A percentile compares a stretch with the other conserved stretches of the same genome.
Conservation (phyloP, 1,284 basidiomycete genomes). For the Naganishia cerealis region DNA sequence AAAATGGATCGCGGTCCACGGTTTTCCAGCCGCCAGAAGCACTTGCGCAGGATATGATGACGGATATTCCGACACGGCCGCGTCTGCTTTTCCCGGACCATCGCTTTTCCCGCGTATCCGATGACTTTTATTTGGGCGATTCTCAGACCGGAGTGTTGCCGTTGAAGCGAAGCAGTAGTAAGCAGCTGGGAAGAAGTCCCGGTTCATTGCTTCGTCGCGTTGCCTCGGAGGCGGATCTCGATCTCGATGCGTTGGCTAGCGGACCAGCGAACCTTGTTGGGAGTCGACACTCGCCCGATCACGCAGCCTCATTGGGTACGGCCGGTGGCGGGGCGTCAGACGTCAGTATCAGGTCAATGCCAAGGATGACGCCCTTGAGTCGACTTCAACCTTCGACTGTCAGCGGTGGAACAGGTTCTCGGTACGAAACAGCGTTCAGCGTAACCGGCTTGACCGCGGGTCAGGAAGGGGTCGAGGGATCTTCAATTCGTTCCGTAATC, state of each 20-base stretch:
- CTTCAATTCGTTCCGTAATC: background rate
- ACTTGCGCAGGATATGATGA: background rate
- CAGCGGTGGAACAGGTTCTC: background rate
- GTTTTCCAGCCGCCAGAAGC: background rate
- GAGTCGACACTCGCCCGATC: background rate
- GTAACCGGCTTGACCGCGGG: background rate
- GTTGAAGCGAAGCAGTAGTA: constrained; percentile 35
- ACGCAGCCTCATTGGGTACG: background rate
- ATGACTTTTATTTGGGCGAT: constrained; percentile 49
- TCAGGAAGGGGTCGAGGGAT: background rate
- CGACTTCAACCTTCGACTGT: constrained; percentile 10
- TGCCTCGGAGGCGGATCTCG: constrained; percentile 50
- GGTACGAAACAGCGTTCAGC: constrained; percentile 4
- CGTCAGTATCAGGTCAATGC: background rate
- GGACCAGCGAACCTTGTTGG: background rate
- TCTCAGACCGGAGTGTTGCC: constrained; percentile 41
- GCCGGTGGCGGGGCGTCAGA: background rate
- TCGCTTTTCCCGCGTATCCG: constrained; percentile 37
- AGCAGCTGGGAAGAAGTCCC: constrained; percentile 38
- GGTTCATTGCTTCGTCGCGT: constrained; percentile 44
- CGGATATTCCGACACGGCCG: background rate
- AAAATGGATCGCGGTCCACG: constrained; percentile 28
- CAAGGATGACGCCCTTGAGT: constrained; percentile 17
- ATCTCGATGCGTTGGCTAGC: constrained; percentile 8
- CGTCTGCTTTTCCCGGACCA: constrained; percentile 1